Evolutionary conservation across 352 stramenopile genomes (phyloP), one percentile per base, ranked within the genome.

Genomic region (Globisporangium rhizosaccharum): DNA sequence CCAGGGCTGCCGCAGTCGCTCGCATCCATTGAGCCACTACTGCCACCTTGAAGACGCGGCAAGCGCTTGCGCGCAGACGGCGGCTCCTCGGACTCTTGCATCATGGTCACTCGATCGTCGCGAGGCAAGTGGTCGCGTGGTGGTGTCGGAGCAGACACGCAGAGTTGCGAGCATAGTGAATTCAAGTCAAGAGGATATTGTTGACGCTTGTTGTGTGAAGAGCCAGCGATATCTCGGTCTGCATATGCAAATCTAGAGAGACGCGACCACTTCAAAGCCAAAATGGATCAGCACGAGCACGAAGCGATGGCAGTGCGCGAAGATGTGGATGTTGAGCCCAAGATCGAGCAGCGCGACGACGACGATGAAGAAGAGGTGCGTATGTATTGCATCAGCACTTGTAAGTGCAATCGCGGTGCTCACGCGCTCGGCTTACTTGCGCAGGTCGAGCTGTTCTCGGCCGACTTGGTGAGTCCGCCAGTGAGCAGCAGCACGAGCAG

Each of bases 391-490:
- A 5, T 46, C 18, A 42, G 33, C 33, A 3, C 10, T 10, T 12
- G 33, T 1, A 1, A 10, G 33, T 14, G 33, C 33, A 39, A 39
- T 39, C 10, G 33, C 33, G 10, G 33, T 37, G 26, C 7, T 58
- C 36, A 50, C 50, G 14, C 0, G 36, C 33, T 33, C 8, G 39
- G 10, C 4, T 17, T 51, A 10, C 20, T 20, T 23, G 28, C 17
- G 8, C 56, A 73, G 66, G 66, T 73, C 26, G 66, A 73, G 63
- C 51, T 73, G 15, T 73, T 71, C 51, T 73, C 66, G 3, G 41
- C 51, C 11, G 52, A 58, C 26, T 47, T 58, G 10, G 23, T 64
- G 42, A 14, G 37, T 41, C 20, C 54, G 18, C 39, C 44, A 5
- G 41, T 37, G 17, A 58, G 42, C 25, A 51, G 20, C 25, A 56